Base-by-base conservation (phyloP, 805 yeast genomes). In the Kuraishia borneana region DNA sequence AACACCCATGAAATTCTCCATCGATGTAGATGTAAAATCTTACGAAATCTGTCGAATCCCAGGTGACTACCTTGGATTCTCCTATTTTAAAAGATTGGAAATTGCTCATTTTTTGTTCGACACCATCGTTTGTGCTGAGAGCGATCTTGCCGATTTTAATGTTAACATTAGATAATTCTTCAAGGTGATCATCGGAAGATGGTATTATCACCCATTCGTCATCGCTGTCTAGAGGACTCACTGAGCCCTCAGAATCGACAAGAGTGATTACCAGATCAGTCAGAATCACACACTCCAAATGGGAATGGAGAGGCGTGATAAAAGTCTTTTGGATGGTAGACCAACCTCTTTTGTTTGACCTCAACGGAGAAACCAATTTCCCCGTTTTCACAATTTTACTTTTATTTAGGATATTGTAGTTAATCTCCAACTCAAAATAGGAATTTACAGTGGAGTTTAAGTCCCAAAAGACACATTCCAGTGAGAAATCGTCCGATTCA, bases 361-460 rank as follows among this genome's bases (percentile, higher is more conserved):
- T 7, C 12, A 25, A 16, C 7, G 28, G 13, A 16, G 13, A 25
- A 6, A 6, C 13, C 13, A 25, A 16, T 16, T 25, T 25, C 13
- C 13, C 28, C 7, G 28, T 10, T 6, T 13, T 25, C 16, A 10
- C 6, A 8, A 12, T 16, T 25, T 25, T 25, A 12, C 6, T 6
- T 16, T 63, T 46, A 23, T 60, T 46, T 33, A 59, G 60, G 22
- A 62, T 44, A 23, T 43, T 44, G 34, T 59, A 64, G 4, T 41
- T 46, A 2, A 61, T 26, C 26, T 54, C 54, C 16, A 63, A 28
- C 28, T 56, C 53, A 39, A 60, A 54, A 16, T 8, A 25, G 13
- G 28, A 25, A 8, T 21, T 21, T 7, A 16, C 8, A 7, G 13
- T 16, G 28, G 28, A 6, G 8, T 25, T 7, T 6, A 12, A 7